phyloP scores from a whole-genome alignment of 768 basidiomycete species.

The Rhizopogon roseolus region DNA sequence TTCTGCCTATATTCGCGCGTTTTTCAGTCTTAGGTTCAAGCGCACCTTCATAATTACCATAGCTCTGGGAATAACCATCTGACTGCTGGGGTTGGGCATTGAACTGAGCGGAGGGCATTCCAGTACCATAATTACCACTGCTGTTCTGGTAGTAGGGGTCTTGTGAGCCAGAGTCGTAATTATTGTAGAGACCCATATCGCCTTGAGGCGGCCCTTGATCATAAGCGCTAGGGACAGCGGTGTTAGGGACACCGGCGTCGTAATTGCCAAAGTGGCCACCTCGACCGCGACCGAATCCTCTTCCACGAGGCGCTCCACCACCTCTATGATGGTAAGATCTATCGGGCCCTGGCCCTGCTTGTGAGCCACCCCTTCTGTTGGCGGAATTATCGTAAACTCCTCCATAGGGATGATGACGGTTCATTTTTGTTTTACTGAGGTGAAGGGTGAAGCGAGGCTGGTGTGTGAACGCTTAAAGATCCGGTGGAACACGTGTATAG shows the following conservation, averaged over 20 bases:
- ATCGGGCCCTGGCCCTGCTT: constrained; percentile 66
- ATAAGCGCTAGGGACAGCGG: constrained; percentile 36
- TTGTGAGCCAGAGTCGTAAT: constrained; percentile 54
- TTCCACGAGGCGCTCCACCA: constrained; percentile 39
- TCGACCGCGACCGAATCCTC: constrained; percentile 50
- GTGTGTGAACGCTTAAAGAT: constrained; percentile 3
- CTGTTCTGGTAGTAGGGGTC: constrained; percentile 71
- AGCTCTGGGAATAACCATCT: constrained; percentile 53
- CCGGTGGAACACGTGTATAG: constrained; percentile 1
- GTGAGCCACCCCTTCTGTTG: constrained; percentile 60
- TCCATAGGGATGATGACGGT: constrained; percentile 84
- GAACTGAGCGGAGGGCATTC: constrained; percentile 50
- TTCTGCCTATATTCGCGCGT: constrained; percentile 40
- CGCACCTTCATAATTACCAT: constrained; percentile 80
- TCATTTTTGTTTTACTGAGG: constrained; percentile 45
- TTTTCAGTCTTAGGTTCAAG: constrained; percentile 66
- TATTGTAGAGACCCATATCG: constrained; percentile 64
- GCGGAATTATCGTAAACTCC: constrained; percentile 54
- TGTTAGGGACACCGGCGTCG: constrained; percentile 46
- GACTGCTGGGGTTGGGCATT: constrained; percentile 38
- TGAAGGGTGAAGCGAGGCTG: not conserved
- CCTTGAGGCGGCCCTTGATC: constrained; percentile 61
- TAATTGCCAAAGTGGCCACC: constrained; percentile 45
- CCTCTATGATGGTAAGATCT: constrained; percentile 65
- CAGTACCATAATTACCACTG: constrained; percentile 51